Evolutionary conservation across 306 rosid genomes (phyloP).

Genomic region (Begonia peltatifolia): DNA sequence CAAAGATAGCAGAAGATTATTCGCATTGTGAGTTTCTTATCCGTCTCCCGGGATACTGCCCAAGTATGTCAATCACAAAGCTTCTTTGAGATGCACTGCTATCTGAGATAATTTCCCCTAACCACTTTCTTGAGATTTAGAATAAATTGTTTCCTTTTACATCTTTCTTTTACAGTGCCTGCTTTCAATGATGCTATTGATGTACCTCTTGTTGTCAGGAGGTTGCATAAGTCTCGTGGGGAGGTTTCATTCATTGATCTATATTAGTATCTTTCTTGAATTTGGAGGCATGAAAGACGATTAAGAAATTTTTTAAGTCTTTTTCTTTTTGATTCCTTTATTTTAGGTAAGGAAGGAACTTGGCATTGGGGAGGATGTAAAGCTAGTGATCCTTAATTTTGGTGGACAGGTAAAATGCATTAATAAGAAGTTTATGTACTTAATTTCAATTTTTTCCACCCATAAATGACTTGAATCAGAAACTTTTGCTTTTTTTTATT

Average conservation of each 20-base stretch:
- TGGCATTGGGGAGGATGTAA: slow-evolving; percentile 46
- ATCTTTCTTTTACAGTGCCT: slow-evolving; percentile 47
- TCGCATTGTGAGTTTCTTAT: slow-evolving; percentile 90
- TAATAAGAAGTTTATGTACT: too few species aligned
- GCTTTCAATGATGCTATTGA: slow-evolving; percentile 90
- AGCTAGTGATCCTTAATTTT: slow-evolving; percentile 80
- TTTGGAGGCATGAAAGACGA: neutral
- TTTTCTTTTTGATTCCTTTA: slow-evolving; percentile 9
- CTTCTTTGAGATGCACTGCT: neutral
- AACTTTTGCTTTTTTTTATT: too few species aligned
- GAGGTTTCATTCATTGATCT: slow-evolving; percentile 44
- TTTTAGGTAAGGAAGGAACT: slow-evolving; percentile 82
- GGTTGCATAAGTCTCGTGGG: slow-evolving; percentile 67
- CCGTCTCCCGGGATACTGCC: slow-evolving; percentile 97
- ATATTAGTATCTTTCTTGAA: slow-evolving; percentile 6
- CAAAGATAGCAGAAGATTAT: slow-evolving; percentile 92
- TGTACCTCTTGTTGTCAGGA: slow-evolving; percentile 90
- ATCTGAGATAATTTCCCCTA: neutral
- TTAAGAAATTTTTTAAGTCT: slow-evolving; percentile 5
- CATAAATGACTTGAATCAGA: too few species aligned
- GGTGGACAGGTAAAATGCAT: slow-evolving; percentile 74
- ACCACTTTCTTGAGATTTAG: neutral
- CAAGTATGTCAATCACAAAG: slow-evolving; percentile 38
- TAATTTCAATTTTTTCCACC: too few species aligned
- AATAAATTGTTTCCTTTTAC: neutral